Evolutionary conservation across 345 rosid genomes (phyloP).

Genomic region (Streptanthus diversifolius): DNA sequence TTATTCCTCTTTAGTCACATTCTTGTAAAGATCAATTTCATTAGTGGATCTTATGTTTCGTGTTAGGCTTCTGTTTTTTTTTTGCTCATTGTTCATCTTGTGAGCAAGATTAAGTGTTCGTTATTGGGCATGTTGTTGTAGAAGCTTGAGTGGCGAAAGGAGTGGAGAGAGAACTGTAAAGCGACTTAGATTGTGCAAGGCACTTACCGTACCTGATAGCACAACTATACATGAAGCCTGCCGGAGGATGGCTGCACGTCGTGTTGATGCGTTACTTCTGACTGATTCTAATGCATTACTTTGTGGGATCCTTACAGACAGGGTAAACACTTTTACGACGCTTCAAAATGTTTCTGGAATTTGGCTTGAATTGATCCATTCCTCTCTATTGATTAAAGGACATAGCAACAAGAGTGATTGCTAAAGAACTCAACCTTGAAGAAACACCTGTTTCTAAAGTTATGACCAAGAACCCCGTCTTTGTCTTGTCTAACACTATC

Average conservation of each 20-base stretch:
- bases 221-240: slow-evolving; percentile 81
- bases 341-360: neutral
- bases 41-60: neutral
- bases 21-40: too few species aligned
- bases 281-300: slow-evolving; percentile 92
- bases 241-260: slow-evolving; percentile 88
- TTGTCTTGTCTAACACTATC: slow-evolving; percentile 90
- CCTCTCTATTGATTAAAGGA: slow-evolving; percentile 43
- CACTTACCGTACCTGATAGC: slow-evolving; percentile 82
- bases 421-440: slow-evolving; percentile 63
- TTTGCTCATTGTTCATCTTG: too few species aligned
- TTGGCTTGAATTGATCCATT: neutral
- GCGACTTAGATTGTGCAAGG: slow-evolving; percentile 69
- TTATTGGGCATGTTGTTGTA: slow-evolving; percentile 29
- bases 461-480: slow-evolving; percentile 91
- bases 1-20: neutral
- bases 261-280: slow-evolving; percentile 85
- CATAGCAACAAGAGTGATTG: slow-evolving; percentile 81
- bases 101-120: too few species aligned
- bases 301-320: slow-evolving; percentile 97
- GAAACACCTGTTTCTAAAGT: slow-evolving; percentile 89
- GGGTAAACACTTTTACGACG: slow-evolving; percentile 41
- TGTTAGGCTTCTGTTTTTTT: neutral
- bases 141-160: slow-evolving; percentile 54
- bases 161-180: slow-evolving; percentile 86